Evolutionary conservation across 2,329 filamentous ascomycete species (phyloP), one percentile per base, ranked within the genome.

Genomic region (Hypoxylon rubiginosum): DNA sequence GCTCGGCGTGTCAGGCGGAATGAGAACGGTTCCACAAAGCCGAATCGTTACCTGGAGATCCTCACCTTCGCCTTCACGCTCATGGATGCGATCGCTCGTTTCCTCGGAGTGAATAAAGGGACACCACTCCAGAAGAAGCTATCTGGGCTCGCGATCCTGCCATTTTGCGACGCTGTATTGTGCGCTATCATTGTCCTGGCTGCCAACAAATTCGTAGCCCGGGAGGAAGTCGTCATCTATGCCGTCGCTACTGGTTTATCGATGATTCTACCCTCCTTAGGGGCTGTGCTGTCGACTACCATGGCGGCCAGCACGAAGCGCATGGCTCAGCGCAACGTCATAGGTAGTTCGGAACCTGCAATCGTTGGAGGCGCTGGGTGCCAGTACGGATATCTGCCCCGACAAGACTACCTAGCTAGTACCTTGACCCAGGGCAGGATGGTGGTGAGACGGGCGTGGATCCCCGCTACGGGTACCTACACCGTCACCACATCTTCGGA

Each of bases 51-150:
- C 67, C 67, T 82, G 17, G 76, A 82, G 67, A 82, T 82, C 34
- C 82, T 78, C 45, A 78, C n/a, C n/a, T n/a, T n/a, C n/a, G n/a
- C 78, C 8, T 70, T 84, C 78, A 90, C 87, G 3, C 76, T 84
- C 45, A 83, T 82, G 11, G 87, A 90, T 74, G 85, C 85, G 5
- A 77, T 90, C 62, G 88, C 87, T 4, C 82, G 84, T 39, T 91
- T 92, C 73, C 81, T 92, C 8, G 90, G 90, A 55, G 84, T 92
- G 64, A 90, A 87, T 58, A 85, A 90, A 11, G 90, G 91, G 50
- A 92, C 90, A 10, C 91, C 90, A 2, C 82, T 92, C 17, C 89
- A 92, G 76, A 85, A 86, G 71, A 91, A 90, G 73, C 82, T 92
- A 15, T 90, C 89, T 51, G 87, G 87, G 75, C 83, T 92, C 53